A percentile compares a stretch with the other conserved stretches of the same genome.
These are phyloP conservation scores for Colletotrichum kahawae DNA, from an alignment of 2,329 filamentous ascomycete species.

Conservation along the genomic window DNA sequence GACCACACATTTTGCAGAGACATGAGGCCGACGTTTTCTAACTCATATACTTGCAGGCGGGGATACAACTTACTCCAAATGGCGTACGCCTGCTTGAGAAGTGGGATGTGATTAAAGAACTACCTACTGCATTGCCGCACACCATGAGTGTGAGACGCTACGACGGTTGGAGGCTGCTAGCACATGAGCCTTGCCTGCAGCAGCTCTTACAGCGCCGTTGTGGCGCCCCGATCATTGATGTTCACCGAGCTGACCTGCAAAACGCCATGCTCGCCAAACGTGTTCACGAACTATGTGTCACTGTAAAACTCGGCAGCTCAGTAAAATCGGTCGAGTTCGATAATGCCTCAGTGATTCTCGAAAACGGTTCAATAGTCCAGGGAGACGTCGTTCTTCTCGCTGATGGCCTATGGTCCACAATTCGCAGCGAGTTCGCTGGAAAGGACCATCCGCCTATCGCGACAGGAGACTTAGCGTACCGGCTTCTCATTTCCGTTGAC, in stretches of 20 bases:
- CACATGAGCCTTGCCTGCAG: not conserved
- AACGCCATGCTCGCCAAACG: conserved; percentile 43
- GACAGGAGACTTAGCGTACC: conserved; percentile 62
- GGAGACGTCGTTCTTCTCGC: conserved; percentile 51
- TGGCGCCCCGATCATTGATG: conserved; percentile 44
- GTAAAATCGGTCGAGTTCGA: not conserved
- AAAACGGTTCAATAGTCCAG: conserved; percentile 34
- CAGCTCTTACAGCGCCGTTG: not conserved
- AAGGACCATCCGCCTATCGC: conserved; percentile 46
- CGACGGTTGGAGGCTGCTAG: conserved; percentile 2
- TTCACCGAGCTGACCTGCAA: conserved; percentile 54
- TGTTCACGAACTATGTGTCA: conserved; percentile 45
- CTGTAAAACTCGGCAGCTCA: not conserved
- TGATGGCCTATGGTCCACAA: conserved; percentile 49
- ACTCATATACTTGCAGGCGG: not conserved
- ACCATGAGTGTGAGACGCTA: conserved; percentile 13
- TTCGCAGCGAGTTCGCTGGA: conserved; percentile 48
- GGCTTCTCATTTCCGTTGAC: conserved; percentile 51
- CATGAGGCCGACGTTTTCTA: not conserved
- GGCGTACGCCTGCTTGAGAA: not conserved
- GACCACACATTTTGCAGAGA: not conserved
- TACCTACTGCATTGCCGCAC: not conserved
- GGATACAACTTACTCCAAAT: conserved; percentile 13
- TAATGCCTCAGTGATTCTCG: conserved; percentile 33
- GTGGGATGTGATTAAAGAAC: not conserved